A percentile compares a stretch with the other conserved stretches of the same genome.
These are phyloP conservation scores for Diaporthe nobilis DNA, from an alignment of 2,329 filamentous ascomycete species.

Conservation along the genomic window DNA sequence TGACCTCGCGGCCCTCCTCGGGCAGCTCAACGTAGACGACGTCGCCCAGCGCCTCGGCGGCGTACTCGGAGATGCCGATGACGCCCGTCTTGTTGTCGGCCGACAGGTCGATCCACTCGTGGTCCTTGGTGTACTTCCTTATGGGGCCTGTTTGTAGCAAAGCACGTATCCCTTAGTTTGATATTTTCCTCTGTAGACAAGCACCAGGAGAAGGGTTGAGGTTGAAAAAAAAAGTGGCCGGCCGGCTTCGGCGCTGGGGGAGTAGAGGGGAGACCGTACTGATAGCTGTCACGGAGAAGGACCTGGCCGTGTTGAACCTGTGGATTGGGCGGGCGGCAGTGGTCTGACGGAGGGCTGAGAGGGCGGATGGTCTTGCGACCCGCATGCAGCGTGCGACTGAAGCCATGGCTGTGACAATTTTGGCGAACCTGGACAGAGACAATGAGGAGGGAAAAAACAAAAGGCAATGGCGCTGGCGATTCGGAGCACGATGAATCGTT, in stretches of 20 bases:
- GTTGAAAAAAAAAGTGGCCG: conserved; percentile 15
- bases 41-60: conserved; percentile 91
- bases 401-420: conserved; percentile 62
- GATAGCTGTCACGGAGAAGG: conserved; percentile 62
- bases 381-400: conserved; percentile 72
- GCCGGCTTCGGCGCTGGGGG: conserved; percentile 50
- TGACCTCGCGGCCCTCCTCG: conserved; percentile 75
- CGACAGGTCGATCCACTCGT: conserved; percentile 96
- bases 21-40: conserved; percentile 98
- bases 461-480: not conserved
- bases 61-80: conserved; percentile 90
- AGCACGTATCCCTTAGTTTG: not conserved
- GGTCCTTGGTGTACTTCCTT: conserved; percentile 95
- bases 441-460: conserved; percentile 8
- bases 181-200: not conserved
- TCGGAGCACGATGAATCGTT: conserved; percentile 37
- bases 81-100: conserved; percentile 85
- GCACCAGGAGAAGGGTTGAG: not conserved
- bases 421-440: conserved; percentile 11
- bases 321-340: conserved; percentile 52
- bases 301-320: conserved; percentile 57
- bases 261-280: conserved; percentile 49
- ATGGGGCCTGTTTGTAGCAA: conserved; percentile 63
- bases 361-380: conserved; percentile 62
- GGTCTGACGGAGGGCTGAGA: conserved; percentile 54